Evolutionary conservation across 192 early-diverging fungal species (phyloP), one percentile per base, ranked within the genome.

Genomic region (Umbelopsis ramanniana): DNA sequence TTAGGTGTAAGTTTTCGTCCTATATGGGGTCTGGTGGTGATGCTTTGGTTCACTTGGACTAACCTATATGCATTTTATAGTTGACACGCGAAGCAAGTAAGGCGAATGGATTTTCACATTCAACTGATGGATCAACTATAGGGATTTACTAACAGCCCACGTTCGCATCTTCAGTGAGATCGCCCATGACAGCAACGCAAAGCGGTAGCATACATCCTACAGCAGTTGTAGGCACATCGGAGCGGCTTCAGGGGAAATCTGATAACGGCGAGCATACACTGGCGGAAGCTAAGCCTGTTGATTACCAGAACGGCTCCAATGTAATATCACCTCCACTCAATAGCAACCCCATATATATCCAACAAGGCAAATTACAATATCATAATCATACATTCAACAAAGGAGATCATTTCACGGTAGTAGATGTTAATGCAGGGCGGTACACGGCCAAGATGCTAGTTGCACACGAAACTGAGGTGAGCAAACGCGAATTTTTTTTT

Each of bases 1-100:
- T 74, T 86, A 53, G 75, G 79, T 10, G 76, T 86, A 81, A 60
- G 78, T 63, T 29, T 22, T 37, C 17, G 15, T 14, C 17, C n/a
- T n/a, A n/a, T n/a, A n/a, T n/a, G n/a, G n/a, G 7, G 14, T 19
- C 17, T 50, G 7, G 48, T 21, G 19, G 5, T 50, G 15, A n/a
- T 50, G 48, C 19, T 19, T 5, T 50, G 48, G 11, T 6, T 43
- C 48, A 1, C 1, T 21, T 50, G 7, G 7, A 21, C 48, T 50
- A 0, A 50, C 17, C 17, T 50, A 8, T 50, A 12, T 19, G 7
- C 48, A 15, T 43, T 54, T 23, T 14, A n/a, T 17, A 63, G 57
- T 63, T 63, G 19, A 63, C 57, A 29, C 57, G 37, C 29, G 35
- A 63, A 63, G 57, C 57, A 37, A 63, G 57, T 63, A 63, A 63